Evolutionary conservation across 1,139 yeast genomes (phyloP), one percentile per base, ranked within the genome.

Genomic region (Magnusiomyces tetraspermus): DNA sequence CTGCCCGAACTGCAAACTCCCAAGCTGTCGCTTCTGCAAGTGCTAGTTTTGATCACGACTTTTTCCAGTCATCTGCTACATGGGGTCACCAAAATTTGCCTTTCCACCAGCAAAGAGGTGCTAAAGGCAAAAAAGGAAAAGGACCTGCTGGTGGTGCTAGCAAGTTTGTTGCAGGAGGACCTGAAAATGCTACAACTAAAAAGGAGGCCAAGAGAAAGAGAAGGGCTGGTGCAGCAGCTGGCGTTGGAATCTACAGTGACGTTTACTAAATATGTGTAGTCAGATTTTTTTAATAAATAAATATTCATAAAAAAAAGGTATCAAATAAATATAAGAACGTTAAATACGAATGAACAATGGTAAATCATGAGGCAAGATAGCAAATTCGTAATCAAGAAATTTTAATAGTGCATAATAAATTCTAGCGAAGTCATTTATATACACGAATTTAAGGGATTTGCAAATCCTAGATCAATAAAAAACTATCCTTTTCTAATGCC

Each of bases 21-120:
- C 52, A 56, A 24, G 58, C 53, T 19, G 67, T 53, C 70, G 70
- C 48, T 74, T 89, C 95, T 13, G 85, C 87, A 1, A 76, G 87
- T 59, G 81, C 78, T 59, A 92, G 86, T 59, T 74, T 89, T 59
- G 97, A 89, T 67, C 76, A 79, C 47, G 96, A 88, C 58, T 90
- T 90, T 63, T 90, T 90, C 73, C 76, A 77, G 55, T 77, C 82
- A 81, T 77, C 76, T 55, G 72, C 70, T 28, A 80, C 83, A 2
- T 75, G 76, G 58, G 95, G 95, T 2, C 79, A 77, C 55, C 64
- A 83, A 55, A 74, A 75, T 44, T 73, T 77, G 26, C 96, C 97
- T 10, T 87, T 87, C 76, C 96, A 89, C 66, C 76, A 76, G 63
- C 73, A 65, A 22, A 64, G 65, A 28, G 71, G 72, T 31, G 88